These are phyloP conservation scores for Arthrobotrys entomopaga DNA, from an alignment of 2,329 filamentous ascomycete genomes.

Conservation along the genomic window DNA sequence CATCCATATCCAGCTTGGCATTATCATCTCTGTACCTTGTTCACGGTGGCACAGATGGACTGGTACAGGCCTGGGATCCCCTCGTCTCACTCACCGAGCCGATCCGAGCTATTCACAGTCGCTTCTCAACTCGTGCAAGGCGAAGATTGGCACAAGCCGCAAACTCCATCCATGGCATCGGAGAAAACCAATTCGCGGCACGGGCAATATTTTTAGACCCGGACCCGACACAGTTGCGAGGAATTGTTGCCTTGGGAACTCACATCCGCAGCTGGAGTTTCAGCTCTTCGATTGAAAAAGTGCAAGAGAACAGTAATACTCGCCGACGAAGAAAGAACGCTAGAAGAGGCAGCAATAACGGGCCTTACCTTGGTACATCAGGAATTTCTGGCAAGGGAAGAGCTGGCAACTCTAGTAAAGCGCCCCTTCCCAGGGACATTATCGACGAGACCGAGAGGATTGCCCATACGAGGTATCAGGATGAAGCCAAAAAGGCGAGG, in stretches of 20 bases:
- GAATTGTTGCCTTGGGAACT: constrained; percentile 85
- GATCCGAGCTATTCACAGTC: constrained; percentile 85
- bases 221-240: constrained; percentile 83
- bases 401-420: constrained; percentile 73
- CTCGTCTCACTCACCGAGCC: constrained; percentile 81
- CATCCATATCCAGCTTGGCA: constrained; percentile 83
- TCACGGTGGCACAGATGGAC: constrained; percentile 91
- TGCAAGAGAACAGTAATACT: constrained; percentile 68
- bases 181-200: constrained; percentile 81
- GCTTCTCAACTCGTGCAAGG: constrained; percentile 82
- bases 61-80: constrained; percentile 98
- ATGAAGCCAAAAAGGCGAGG: constrained; percentile 74
- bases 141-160: constrained; percentile 72
- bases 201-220: constrained; percentile 87
- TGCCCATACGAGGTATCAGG: constrained; percentile 42
- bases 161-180: constrained; percentile 71
- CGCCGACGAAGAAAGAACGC: constrained; percentile 68
- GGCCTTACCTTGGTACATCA: constrained; percentile 5
- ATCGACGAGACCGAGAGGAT: constrained; percentile 85
- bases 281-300: constrained; percentile 79
- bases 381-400: constrained; percentile 61
- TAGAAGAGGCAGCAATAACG: constrained; percentile 58
- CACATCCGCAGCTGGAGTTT: constrained; percentile 94
- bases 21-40: constrained; percentile 87
- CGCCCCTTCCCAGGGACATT: constrained; percentile 80